Percentiles rank a stretch among this genome's conserved stretches.
phyloP scores from a whole-genome alignment of 768 basidiomycete genomes.

The Trametes punicea region DNA sequence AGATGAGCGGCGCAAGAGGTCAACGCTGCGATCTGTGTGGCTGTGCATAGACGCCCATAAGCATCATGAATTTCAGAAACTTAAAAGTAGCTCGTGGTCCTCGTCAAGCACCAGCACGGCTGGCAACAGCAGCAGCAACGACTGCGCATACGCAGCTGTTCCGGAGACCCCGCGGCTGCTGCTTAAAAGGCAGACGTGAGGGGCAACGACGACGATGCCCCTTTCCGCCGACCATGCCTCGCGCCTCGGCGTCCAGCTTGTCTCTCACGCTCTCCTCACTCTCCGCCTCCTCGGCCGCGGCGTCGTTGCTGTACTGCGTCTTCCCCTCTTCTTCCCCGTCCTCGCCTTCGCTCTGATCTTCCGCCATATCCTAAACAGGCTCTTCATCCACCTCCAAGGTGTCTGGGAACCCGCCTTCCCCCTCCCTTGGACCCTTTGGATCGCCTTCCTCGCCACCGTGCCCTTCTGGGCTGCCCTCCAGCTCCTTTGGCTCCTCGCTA shows the following conservation, averaged over 20 bases:
- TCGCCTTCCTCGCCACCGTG: conserved; percentile 4
- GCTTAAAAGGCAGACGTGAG: no score
- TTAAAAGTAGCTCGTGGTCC: no score
- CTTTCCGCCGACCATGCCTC: no score
- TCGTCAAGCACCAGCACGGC: no score
- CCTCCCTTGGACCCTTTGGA: conserved; percentile 5
- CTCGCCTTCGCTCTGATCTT: background rate
- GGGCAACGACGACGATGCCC: no score
- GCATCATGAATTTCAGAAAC: no score
- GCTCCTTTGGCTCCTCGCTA: background rate
- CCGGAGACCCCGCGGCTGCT: no score
- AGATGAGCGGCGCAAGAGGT: no score
- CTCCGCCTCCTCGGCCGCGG: conserved; percentile 4
- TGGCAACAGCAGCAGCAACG: no score
- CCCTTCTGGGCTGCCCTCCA: conserved; percentile 7
- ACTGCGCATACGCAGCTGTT: no score
- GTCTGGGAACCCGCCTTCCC: conserved; percentile 11
- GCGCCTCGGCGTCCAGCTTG: background rate
- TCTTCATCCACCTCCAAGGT: background rate
- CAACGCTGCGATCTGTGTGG: no score
- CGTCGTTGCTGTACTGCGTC: background rate
- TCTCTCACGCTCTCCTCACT: conserved; percentile 10
- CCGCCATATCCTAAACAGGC: background rate
- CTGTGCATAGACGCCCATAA: no score
- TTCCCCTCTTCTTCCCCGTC: conserved; percentile 7